Evolutionary conservation across 2,329 filamentous ascomycete genomes (phyloP).

Genomic region (Penicillium freii): DNA sequence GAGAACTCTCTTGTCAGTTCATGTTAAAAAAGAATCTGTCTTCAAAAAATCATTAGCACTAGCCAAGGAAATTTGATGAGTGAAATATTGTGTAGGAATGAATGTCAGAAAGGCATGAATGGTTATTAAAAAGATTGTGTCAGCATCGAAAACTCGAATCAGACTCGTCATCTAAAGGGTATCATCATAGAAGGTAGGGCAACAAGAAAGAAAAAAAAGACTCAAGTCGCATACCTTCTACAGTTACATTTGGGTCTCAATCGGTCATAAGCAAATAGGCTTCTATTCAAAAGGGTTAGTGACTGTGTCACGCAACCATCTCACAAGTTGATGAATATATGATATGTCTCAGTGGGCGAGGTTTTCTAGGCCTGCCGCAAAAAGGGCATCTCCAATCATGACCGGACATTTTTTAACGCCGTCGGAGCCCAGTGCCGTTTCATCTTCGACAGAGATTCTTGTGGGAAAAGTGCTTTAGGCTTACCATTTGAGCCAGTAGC

Average conservation of each 20-base stretch:
- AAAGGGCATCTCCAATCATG: conserved; percentile 81
- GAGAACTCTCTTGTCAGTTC: background rate
- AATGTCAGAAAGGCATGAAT: conserved; percentile 60
- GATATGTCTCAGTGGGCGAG: conserved; percentile 81
- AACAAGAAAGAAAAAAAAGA: background rate
- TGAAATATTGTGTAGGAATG: conserved; percentile 3
- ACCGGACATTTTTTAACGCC: conserved; percentile 52
- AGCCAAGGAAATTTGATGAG: conserved; percentile 4
- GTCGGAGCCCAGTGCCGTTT: conserved; percentile 94
- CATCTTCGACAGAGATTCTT: conserved; percentile 34
- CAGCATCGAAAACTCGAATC: conserved; percentile 62
- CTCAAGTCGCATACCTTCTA: conserved; percentile 21
- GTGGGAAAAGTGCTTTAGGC: conserved; percentile 12
- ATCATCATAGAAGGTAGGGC: conserved; percentile 46
- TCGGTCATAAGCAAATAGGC: conserved; percentile 12
- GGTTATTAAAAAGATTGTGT: conserved; percentile 54
- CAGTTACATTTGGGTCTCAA: conserved; percentile 6
- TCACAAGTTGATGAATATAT: conserved; percentile 23
- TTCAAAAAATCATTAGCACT: conserved; percentile 4
- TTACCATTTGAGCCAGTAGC: conserved; percentile 24
- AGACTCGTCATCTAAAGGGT: conserved; percentile 63
- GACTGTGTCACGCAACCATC: conserved; percentile 21
- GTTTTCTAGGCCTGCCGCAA: conserved; percentile 99
- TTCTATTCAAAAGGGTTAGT: conserved; percentile 29
- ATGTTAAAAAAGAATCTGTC: background rate